Base-by-base conservation (phyloP, 306 rosid species). In the Prunus dulcis region DNA sequence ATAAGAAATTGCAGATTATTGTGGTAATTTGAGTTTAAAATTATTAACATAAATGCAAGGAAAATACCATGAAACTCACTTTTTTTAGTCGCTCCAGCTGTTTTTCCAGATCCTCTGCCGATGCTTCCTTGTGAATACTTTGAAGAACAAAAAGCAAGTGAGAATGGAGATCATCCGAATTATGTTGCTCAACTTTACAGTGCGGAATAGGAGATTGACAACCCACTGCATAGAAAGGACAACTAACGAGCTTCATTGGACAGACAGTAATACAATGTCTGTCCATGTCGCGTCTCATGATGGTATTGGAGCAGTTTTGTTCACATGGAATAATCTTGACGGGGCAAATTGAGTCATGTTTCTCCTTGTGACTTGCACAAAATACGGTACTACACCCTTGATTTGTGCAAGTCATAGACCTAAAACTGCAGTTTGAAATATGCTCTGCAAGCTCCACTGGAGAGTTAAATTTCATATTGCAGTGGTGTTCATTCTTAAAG, bases 201-300 rank as follows among this genome's bases (percentile, higher is more conserved):
- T 91, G 86, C 9, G 91, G 87, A 30, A 91, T 46, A 15, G 92
- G 75, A 52, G 88, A 86, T 47, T 82, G 86, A 64, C 98, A 93
- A 65, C 98, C 97, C 69, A 88, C 74, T 11, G 89, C 73, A 83
- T 89, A 84, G 72, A 93, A 93, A 27, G 96, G 93, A 79, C 98
- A 93, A 57, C 87, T 89, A 49, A 89, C 90, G 74, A 93, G 88
- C 88, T 88, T 93, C 98, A 93, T 93, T 15, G 93, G 84, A 86
- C 98, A 93, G 17, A 80, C 82, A 5, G 98, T 91, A 66, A 93
- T 84, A 71, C 98, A 93, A 76, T 93, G 98, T 38, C 93, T 82
- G 77, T 93, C 98, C 98, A 93, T 93, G 23, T 88, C 91, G 2
- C 97, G 91, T 80, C 98, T 88, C 97, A 84, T 88, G 46, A 93